phyloP scores from a whole-genome alignment of 164 flowering plant species.

The Aristolochia contorta region DNA sequence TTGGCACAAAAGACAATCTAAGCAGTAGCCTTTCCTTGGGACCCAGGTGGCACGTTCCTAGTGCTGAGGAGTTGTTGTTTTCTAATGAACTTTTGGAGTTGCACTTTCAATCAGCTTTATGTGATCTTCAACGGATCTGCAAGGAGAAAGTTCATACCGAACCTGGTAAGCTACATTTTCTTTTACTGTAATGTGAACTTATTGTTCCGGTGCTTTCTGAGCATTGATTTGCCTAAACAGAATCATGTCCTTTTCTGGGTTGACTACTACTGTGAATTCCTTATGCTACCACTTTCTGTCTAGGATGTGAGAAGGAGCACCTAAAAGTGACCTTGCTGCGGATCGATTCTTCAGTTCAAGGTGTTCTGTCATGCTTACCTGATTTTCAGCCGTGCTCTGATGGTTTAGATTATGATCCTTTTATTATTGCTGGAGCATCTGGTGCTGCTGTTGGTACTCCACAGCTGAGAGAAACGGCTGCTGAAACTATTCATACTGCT shows the following conservation, averaged over 20 bases:
- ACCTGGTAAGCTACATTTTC: constrained; percentile 37
- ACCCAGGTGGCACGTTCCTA: constrained; percentile 89
- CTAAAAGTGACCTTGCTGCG: constrained; percentile 92
- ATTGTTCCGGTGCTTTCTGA: no score
- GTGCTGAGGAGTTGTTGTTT: constrained; percentile 57
- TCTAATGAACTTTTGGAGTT: constrained; percentile 81
- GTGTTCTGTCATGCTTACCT: constrained; percentile 92
- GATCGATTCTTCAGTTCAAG: constrained; percentile 88
- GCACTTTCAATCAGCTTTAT: constrained; percentile 78
- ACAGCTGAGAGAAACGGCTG: constrained; percentile 74
- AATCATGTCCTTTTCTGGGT: no score
- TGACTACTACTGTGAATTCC: no score
- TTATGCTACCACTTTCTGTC: constrained; percentile 2
- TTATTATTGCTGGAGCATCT: constrained; percentile 79
- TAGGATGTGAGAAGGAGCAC: constrained; percentile 92
- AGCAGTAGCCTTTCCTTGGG: constrained; percentile 20
- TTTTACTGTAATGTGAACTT: neutral
- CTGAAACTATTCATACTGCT: constrained; percentile 62
- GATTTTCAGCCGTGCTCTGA: constrained; percentile 64
- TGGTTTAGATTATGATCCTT: constrained; percentile 28
- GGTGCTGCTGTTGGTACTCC: constrained; percentile 82
- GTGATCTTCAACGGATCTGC: constrained; percentile 72
- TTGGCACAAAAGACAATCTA: constrained; percentile 58
- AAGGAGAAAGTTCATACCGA: constrained; percentile 65
- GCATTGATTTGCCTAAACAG: no score